phyloP scores from a whole-genome alignment of 2,329 filamentous ascomycete species.

The Bipolaris gigantea region DNA sequence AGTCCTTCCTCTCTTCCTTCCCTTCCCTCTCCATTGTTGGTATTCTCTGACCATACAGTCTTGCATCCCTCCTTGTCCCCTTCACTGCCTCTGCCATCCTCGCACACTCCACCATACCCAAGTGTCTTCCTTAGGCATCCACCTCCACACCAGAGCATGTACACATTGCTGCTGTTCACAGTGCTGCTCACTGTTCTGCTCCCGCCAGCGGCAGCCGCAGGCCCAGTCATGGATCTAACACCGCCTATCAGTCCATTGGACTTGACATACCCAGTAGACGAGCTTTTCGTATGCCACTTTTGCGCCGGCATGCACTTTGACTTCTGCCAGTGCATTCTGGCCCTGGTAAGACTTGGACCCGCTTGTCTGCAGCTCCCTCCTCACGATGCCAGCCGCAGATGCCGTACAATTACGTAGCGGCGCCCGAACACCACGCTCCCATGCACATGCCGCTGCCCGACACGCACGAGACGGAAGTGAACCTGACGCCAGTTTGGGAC shows the following conservation, averaged over 20 bases:
- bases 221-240: constrained; percentile 27
- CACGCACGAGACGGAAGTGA: constrained; percentile 5
- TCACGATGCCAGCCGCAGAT: constrained; percentile 22
- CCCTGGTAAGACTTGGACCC: constrained; percentile 17
- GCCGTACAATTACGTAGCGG: constrained; percentile 5
- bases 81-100: neutral
- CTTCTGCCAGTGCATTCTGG: constrained; percentile 23
- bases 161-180: constrained; percentile 30
- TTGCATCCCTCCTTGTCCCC: neutral
- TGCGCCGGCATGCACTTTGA: constrained; percentile 25
- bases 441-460: constrained; percentile 7
- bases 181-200: constrained; percentile 33
- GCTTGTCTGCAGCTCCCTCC: neutral
- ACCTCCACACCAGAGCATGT: constrained; percentile 31
- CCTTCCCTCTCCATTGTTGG: neutral
- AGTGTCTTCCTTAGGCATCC: constrained; percentile 28
- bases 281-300: constrained; percentile 30
- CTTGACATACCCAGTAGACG: constrained; percentile 30
- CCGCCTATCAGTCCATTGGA: constrained; percentile 25
- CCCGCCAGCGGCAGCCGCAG: constrained; percentile 31
- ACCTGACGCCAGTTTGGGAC: constrained; percentile 5
- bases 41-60: constrained; percentile 3
- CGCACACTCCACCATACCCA: constrained; percentile 15
- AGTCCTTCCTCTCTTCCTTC: constrained; percentile 7
- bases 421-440: neutral